Base-by-base conservation (phyloP, 78 protist species). In the Chrysochromulina tobinii region DNA sequence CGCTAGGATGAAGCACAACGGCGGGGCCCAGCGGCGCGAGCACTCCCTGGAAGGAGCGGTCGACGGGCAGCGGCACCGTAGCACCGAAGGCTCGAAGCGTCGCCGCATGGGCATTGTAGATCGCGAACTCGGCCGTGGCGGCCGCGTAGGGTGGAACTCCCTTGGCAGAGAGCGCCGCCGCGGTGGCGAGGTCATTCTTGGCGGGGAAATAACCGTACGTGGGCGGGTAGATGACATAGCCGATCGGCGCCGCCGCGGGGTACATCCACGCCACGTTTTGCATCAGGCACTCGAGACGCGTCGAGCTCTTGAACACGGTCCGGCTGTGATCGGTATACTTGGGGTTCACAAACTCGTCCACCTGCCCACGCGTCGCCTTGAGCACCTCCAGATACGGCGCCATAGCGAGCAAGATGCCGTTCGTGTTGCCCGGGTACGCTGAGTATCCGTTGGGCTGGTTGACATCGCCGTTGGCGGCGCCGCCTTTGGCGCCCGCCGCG, bases 331-430 rank as follows among this genome's bases (percentile, higher is more conserved):
- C 88, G 48, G 4, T 7, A 38, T 3, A 18, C 48, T 85, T 61
- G 69, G 89, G 77, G 89, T 61, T 59, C 68, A 61, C 89, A 12
- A 85, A 59, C 89, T 85, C 89, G 69, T 38, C 38, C 75, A 85
- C 68, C 58, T 12, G 6, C 50, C 89, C 89, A 57, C 9, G 8
- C 11, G 89, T 48, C 57, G 3, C 11, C 27, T 38, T 14, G 53
- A 85, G 89, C 58, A 27, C 57, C 38, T 6, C 77, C 75, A 21
- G 15, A 75, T 85, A 85, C 61, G 55, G 12, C 54, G 50, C 54
- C 64, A 85, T 20, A 23, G 58, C 21, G 48, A 61, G 12, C 21
- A 61, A 1, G 25, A 85, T 55, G 68, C 17, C 14, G 89, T 85
- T 59, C 77, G 38, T 85, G 89, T 85, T 61, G n/a, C 77, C 54